Percentiles rank a stretch among this genome's conserved stretches.
phyloP scores from a whole-genome alignment of 176 grass and related monocot species.

The Oryza meridionalis region DNA sequence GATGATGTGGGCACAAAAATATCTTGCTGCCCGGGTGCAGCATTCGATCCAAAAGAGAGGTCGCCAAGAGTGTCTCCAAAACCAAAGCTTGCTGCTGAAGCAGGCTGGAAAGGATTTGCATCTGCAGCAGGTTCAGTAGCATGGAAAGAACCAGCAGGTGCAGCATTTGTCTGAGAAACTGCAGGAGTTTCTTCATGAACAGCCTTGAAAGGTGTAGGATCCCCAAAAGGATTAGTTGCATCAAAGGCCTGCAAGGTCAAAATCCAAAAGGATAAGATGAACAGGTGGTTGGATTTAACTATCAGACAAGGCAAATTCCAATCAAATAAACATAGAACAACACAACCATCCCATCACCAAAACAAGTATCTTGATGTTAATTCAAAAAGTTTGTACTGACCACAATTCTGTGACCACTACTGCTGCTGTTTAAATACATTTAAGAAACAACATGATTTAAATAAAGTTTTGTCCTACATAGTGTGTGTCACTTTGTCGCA shows the following conservation, averaged over 20 bases:
- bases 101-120: slow-evolving; percentile 57
- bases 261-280: slow-evolving; percentile 12
- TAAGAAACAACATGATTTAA: neutral
- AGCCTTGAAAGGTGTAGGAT: slow-evolving; percentile 79
- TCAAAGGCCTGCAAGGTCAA: slow-evolving; percentile 42
- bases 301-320: too few relatives aligned
- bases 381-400: slow-evolving; percentile 7
- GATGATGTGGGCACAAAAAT: slow-evolving; percentile 50
- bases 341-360: neutral
- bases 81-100: slow-evolving; percentile 60
- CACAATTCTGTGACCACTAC: neutral
- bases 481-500: neutral
- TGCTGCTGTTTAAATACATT: slow-evolving; percentile 24
- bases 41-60: slow-evolving; percentile 54
- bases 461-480: neutral
- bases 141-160: slow-evolving; percentile 59
- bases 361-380: slow-evolving; percentile 27
- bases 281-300: slow-evolving; percentile 10
- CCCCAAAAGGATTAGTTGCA: slow-evolving; percentile 89
- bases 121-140: slow-evolving; percentile 35
- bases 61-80: slow-evolving; percentile 82
- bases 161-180: slow-evolving; percentile 50
- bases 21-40: slow-evolving; percentile 48
- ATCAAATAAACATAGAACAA: neutral
- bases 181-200: slow-evolving; percentile 58